phyloP scores from a whole-genome alignment of 2,329 filamentous ascomycete species.

The Ceratocystis harringtonii region DNA sequence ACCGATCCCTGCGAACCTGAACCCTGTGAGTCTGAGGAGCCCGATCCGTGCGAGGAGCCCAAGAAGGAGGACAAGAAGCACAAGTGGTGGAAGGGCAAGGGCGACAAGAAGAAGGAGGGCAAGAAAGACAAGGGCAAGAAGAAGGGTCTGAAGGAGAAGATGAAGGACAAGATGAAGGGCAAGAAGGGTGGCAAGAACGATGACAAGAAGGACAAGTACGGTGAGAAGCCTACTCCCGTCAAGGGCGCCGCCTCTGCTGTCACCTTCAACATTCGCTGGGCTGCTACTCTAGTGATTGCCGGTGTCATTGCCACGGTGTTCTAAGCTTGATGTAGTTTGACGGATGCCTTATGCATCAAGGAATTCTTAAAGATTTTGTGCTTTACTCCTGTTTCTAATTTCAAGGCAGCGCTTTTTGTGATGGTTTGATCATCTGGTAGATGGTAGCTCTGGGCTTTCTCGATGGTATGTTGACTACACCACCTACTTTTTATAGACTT shows the following conservation, averaged over 20 bases:
- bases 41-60: slow-evolving; percentile 9
- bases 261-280: slow-evolving; percentile 13
- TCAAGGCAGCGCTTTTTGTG: background rate
- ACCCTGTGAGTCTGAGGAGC: slow-evolving; percentile 7
- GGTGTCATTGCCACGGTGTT: slow-evolving; percentile 14
- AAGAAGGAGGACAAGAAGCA: slow-evolving; percentile 17
- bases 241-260: slow-evolving; percentile 14
- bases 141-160: slow-evolving; percentile 8
- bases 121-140: slow-evolving; percentile 15
- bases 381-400: slow-evolving; percentile 7
- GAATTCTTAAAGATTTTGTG: slow-evolving; percentile 7
- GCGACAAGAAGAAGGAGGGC: slow-evolving; percentile 14
- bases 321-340: slow-evolving; percentile 9
- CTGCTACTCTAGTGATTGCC: slow-evolving; percentile 14
- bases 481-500: background rate
- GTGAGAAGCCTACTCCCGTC: slow-evolving; percentile 13
- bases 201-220: slow-evolving; percentile 15
- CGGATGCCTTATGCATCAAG: background rate
- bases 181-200: slow-evolving; percentile 14
- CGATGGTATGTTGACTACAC: background rate
- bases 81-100: slow-evolving; percentile 17
- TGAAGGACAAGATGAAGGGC: slow-evolving; percentile 16
- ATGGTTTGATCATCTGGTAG: slow-evolving; percentile 1
- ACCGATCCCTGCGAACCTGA: slow-evolving; percentile 1
- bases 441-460: background rate